Evolutionary conservation across 495 filamentous ascomycete genomes (phyloP), one percentile per base, ranked within the genome.

Genomic region (Xylaria castorea): DNA sequence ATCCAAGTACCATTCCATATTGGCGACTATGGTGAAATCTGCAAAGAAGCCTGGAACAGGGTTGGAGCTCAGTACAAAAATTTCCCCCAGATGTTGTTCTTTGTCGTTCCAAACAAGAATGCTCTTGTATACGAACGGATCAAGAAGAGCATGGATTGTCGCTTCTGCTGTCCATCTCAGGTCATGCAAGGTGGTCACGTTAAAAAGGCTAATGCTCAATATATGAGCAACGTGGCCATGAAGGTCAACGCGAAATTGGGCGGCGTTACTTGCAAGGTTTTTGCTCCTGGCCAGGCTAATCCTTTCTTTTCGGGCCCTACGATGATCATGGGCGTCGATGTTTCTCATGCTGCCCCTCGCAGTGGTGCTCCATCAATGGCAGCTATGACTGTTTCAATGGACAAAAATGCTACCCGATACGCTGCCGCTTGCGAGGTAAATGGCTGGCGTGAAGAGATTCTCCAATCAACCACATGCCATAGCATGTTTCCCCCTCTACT

Each of bases 201-300:
- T 16, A 71, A 76, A 6, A 91, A 89, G 74, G 83, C 82, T 30
- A 83, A 90, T 20, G 83, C 83, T 1, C 95, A 98, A 80, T 97
- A 97, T 81, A 87, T 89, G 71, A 95, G 92, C 2, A 98, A 98
- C 76, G 92, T 97, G 34, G 84, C 88, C 62, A 94, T 98, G 92
- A 99, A 99, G 81, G 87, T 99, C 69, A 98, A 98, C 76, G 91
- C 93, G 20, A 99, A 98, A 83, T 89, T 97, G n/a, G 96, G 96
- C 44, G 96, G 96, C 20, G 84, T 88, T 6, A 97, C 92, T 20
- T 78, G 79, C 63, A 74, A 76, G 55, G 64, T 82, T 46, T 27
- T 73, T 12, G 16, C 73, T 5, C 73, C 79, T 20, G 48, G 57
- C 5, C 70, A 72, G n/a, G 40, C 20, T 12, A 42, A 76, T 5